Percentiles rank a stretch among this genome's conserved stretches.
These are phyloP conservation scores for Diplosphaera chodatii DNA, from an alignment of 139 green algal genomes.

Conservation along the genomic window DNA sequence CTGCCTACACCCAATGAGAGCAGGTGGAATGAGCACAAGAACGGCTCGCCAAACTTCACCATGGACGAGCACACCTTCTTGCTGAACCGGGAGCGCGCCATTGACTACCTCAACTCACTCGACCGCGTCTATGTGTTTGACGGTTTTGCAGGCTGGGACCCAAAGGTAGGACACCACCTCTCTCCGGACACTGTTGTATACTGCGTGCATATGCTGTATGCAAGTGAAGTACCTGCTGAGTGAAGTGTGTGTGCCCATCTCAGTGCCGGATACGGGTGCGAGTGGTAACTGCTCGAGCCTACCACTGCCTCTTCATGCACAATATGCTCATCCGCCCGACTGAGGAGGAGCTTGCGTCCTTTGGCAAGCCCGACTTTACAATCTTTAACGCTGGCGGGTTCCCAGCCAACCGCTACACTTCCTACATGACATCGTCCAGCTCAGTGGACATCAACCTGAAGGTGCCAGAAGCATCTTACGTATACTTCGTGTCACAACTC, in stretches of 20 bases:
- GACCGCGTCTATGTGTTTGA: conserved; percentile 79
- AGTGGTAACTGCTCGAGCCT: conserved; percentile 80
- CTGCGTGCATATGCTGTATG: conserved; percentile 3
- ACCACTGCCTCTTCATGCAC: conserved; percentile 96
- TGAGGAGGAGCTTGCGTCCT: conserved; percentile 69
- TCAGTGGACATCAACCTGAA: conserved; percentile 78
- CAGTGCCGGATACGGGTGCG: too few species aligned
- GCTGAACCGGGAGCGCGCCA: conserved; percentile 73
- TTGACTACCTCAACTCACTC: conserved; percentile 87
- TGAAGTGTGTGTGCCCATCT: too few species aligned
- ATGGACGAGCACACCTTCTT: conserved; percentile 83
- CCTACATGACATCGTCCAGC: conserved; percentile 87
- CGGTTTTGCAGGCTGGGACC: conserved; percentile 78
- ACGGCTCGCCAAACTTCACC: conserved; percentile 66
- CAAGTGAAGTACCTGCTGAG: conserved; percentile 32
- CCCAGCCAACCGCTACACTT: conserved; percentile 77
- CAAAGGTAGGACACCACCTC: conserved; percentile 21
- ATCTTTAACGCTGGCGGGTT: conserved; percentile 94
- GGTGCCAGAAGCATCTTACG: too few species aligned
- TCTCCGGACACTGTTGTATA: neutral
- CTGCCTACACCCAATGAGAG: too few species aligned
- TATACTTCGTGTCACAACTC: too few species aligned
- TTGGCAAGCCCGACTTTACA: conserved; percentile 86
- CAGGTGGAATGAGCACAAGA: conserved; percentile 13
- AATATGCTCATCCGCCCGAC: conserved; percentile 95